These are phyloP conservation scores for Nepenthes alata DNA, from an alignment of 179 eudicot genomes.

Conservation along the genomic window DNA sequence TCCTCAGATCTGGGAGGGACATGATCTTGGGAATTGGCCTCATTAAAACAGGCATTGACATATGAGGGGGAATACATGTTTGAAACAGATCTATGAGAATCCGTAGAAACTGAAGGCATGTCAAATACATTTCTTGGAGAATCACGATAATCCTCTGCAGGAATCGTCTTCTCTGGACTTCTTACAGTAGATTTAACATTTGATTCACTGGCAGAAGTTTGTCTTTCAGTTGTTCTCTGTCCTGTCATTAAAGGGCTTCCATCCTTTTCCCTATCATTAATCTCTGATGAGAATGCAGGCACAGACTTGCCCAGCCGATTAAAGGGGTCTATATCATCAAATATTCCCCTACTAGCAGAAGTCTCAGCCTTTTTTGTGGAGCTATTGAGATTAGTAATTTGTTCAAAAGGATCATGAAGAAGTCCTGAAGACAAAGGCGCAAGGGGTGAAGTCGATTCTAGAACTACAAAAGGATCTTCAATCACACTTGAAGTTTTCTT, in stretches of 20 bases:
- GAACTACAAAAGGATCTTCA: conserved; percentile 63
- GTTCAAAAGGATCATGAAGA: conserved; percentile 53
- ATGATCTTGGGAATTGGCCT: conserved; percentile 28
- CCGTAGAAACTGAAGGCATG: conserved; percentile 46
- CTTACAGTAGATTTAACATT: conserved; percentile 35
- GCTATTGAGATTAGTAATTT: conserved; percentile 37
- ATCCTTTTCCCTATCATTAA: conserved; percentile 32
- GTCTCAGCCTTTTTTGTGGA: conserved; percentile 30
- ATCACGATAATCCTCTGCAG: conserved; percentile 42
- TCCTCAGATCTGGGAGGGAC: conserved; percentile 41
- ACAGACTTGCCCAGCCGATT: conserved; percentile 45
- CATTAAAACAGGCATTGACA: conserved; percentile 21
- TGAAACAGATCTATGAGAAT: conserved; percentile 36
- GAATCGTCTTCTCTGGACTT: conserved; percentile 39
- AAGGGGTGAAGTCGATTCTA: conserved; percentile 43
- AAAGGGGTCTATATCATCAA: conserved; percentile 74
- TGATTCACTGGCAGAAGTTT: conserved; percentile 32
- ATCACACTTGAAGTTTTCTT: conserved; percentile 25
- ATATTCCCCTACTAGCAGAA: conserved; percentile 30
- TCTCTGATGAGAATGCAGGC: conserved; percentile 39
- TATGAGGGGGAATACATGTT: conserved; percentile 36
- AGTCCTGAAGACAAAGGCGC: conserved; percentile 37
- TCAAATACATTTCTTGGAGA: conserved; percentile 52
- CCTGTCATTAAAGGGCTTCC: conserved; percentile 37
- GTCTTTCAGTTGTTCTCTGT: conserved; percentile 24